Conservation (phyloP, 1,284 basidiomycete genomes). For the Trichosporon sp. region DNA sequence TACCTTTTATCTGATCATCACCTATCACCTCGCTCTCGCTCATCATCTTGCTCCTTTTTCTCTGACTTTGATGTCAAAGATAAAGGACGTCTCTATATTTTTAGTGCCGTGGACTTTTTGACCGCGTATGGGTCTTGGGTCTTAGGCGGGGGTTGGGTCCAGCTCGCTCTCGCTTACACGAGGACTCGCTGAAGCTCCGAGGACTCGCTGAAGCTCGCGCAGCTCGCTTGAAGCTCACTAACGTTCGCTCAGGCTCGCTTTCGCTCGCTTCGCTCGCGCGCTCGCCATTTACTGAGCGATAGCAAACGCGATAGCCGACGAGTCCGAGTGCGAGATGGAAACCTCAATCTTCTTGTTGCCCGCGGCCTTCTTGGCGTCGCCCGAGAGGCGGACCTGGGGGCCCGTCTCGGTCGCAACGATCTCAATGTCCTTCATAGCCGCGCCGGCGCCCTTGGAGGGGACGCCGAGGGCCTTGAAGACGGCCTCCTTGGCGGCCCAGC, state of each 20-base stretch:
- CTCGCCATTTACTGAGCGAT: slow-evolving; percentile 42
- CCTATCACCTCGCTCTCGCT: no score
- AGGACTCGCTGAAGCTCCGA: no score
- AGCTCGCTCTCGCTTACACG: no score
- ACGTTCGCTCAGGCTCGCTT: no score
- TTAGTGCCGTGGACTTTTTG: neutral
- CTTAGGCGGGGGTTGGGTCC: neutral
- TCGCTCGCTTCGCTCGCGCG: neutral
- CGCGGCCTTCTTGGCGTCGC: slow-evolving; percentile 74
- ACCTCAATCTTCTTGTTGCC: slow-evolving; percentile 68
- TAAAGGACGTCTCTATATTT: neutral
- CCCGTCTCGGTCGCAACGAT: slow-evolving; percentile 62
- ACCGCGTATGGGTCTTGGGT: no score
- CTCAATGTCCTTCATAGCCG: slow-evolving; percentile 94
- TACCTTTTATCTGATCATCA: no score
- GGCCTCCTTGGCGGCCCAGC: slow-evolving; percentile 97
- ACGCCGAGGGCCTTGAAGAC: slow-evolving; percentile 97
- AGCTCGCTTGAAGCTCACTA: no score
- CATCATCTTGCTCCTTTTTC: no score
- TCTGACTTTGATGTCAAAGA: neutral
- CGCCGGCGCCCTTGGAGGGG: slow-evolving; percentile 81
- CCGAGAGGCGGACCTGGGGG: slow-evolving; percentile 70
- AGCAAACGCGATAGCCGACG: slow-evolving; percentile 47
- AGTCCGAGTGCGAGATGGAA: slow-evolving; percentile 72
- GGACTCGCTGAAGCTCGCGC: neutral